Base-by-base conservation (phyloP, 1,284 basidiomycete genomes). In the Agroathelia rolfsii region DNA sequence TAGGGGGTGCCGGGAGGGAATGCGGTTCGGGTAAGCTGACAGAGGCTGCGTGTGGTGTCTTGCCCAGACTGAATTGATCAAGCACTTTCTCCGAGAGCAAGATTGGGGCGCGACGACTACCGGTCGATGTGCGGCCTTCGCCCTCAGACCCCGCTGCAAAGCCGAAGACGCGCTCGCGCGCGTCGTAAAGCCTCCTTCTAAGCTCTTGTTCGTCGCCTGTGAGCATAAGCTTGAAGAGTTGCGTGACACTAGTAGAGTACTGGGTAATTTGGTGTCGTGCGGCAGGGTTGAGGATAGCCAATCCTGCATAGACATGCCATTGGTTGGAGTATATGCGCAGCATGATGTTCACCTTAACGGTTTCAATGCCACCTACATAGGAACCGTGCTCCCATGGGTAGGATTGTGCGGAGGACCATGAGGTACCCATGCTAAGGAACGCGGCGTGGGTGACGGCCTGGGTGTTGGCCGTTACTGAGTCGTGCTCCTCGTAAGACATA, bases 301-400 rank as follows among this genome's bases (percentile, higher is more conserved):
- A 75, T 3, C 94, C 95, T 16, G 95, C 95, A 53, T 98, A 98
- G 47, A 98, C 94, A 60, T 98, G 95, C 93, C 93, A 98, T 48
- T 92, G 85, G 53, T 93, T 94, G 27, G 88, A 76, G 59, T 97
- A 97, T 51, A 98, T 97, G 1, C 95, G 88, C 10, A 94, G 72
- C 40, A 85, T 83, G 51, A 98, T 85, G 67, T 98, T 98, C 48
- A 96, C 93, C 61, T 98, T 98, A 49, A 93, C 90, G 6, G 90
- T 94, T 58, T 98, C 94, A 48, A 98, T 94, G 0, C 95, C 95
- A n/a, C 92, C 88, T 22, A 95, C 87, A 59, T 97, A 97, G 36
- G 83, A 76, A 2, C 79, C 78, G 25, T 88, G 80, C 57, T 97
- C 93, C 95, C 94, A 98, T 2, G 95, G 95, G 53, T 96, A 98